phyloP scores from a whole-genome alignment of 1,284 basidiomycete species.

The Ceratobasidium papillatum region DNA sequence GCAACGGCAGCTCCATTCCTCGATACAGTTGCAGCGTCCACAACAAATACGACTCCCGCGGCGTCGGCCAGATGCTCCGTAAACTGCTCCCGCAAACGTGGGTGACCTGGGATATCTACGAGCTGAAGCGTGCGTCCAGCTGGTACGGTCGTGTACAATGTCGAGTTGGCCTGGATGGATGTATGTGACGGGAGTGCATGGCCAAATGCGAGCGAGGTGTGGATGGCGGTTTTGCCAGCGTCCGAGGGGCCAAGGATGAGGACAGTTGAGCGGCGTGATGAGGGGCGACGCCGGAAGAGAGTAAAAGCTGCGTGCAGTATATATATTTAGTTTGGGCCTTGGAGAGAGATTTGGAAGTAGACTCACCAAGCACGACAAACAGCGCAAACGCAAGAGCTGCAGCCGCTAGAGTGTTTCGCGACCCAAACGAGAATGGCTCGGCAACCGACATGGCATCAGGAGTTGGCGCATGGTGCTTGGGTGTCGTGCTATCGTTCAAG shows the following conservation, averaged over 20 bases:
- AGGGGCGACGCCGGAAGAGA: constrained; percentile 15
- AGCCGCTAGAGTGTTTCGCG: constrained; percentile 4
- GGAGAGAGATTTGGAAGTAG: neutral
- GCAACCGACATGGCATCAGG: constrained; percentile 17
- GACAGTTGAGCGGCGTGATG: constrained; percentile 51
- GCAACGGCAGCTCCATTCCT: constrained; percentile 75
- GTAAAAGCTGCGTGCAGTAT: constrained; percentile 10
- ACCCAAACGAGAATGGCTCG: constrained; percentile 22
- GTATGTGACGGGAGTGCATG: constrained; percentile 72
- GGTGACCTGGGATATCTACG: constrained; percentile 80
- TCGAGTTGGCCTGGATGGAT: constrained; percentile 74
- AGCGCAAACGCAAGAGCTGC: constrained; percentile 17
- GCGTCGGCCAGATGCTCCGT: constrained; percentile 67
- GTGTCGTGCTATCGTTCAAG: neutral
- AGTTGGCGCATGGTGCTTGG: constrained; percentile 15
- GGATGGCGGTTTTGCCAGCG: constrained; percentile 77
- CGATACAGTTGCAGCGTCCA: constrained; percentile 77
- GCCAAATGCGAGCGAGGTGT: constrained; percentile 68
- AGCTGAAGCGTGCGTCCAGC: constrained; percentile 58
- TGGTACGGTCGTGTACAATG: constrained; percentile 55
- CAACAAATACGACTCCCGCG: constrained; percentile 74
- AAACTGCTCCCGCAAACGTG: constrained; percentile 75
- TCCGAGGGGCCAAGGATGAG: constrained; percentile 74
- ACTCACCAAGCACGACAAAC: constrained; percentile 23
- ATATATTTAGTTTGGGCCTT: neutral